phyloP scores from a whole-genome alignment of 2,329 filamentous ascomycete genomes.

The Fusarium illudens region DNA sequence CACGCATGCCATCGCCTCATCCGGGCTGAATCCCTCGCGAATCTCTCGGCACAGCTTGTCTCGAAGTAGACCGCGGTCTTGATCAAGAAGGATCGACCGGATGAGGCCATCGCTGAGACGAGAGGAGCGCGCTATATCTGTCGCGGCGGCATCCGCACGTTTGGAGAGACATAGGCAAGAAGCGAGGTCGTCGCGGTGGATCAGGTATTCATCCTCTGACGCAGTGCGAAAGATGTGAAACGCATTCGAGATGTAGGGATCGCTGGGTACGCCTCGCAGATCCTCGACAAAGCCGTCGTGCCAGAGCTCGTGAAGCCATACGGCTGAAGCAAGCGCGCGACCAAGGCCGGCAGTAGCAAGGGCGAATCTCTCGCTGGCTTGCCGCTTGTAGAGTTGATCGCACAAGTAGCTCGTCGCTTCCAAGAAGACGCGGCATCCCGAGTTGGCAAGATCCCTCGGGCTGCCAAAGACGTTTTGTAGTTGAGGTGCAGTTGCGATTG shows the following conservation, averaged over 20 bases:
- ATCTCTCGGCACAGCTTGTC: constrained; percentile 1
- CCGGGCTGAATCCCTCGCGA: background rate
- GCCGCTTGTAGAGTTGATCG: background rate
- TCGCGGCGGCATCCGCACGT: background rate
- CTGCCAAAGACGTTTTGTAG: constrained; percentile 8
- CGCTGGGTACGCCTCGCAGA: constrained; percentile 1
- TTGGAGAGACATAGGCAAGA: constrained; percentile 2
- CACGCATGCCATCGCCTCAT: constrained; percentile 11
- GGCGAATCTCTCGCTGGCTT: constrained; percentile 16
- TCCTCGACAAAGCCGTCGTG: constrained; percentile 6
- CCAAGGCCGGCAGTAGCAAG: constrained; percentile 2
- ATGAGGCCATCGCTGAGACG: background rate
- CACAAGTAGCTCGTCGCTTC: constrained; percentile 1
- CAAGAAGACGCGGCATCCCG: background rate
- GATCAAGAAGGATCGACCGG: constrained; percentile 7
- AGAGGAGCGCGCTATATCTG: background rate
- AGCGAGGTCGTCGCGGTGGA: constrained; percentile 8
- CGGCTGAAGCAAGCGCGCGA: constrained; percentile 5
- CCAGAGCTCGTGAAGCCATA: constrained; percentile 20
- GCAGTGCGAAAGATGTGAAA: constrained; percentile 5
- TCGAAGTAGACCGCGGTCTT: constrained; percentile 7
- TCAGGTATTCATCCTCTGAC: background rate
- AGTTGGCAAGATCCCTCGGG: constrained; percentile 1
- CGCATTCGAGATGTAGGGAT: background rate
- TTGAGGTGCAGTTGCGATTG: constrained; percentile 1